Base-by-base conservation (phyloP, 805 yeast species). In the Cyberlindnera xishuangbannaensis region DNA sequence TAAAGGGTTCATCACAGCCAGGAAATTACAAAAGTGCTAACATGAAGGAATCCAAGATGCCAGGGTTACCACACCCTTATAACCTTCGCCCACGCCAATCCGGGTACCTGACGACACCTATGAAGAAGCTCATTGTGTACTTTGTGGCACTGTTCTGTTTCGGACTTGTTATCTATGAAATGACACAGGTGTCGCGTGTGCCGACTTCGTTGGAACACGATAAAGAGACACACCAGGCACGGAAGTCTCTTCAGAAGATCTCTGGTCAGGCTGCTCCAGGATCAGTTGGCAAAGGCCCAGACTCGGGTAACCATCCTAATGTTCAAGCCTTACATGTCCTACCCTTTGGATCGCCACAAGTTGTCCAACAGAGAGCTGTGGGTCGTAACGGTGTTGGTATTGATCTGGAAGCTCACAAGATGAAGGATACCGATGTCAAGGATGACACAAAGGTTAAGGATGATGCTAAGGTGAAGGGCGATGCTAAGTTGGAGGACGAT, bases 41-140 rank as follows among this genome's bases (percentile, higher is more conserved):
- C 59, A 61, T 25, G 61, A 56, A 31, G 48, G 59, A 33, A 30
- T 28, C 42, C 54, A n/a, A n/a, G n/a, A 59, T 41, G 45, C 41
- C 41, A 23, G 55, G 64, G 14, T 48, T 71, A 20, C 77, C 77
- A 28, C 58, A 69, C 32, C 69, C 70, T 2, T 65, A 64, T 37
- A 45, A 62, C 13, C 43, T 64, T 39, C 51, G 54, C 26, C 56
- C 58, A 5, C 47, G 35, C 18, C 37, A 35, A n/a, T 40, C 45
- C 16, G 54, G 50, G 20, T 35, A 51, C 30, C 49, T 70, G 37
- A 67, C 76, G 1, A 68, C 76, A 4, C 71, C 72, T 17, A 64
- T 65, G 64, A 67, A 69, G 45, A 69, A 67, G 37, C 37, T 67
- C 16, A 11, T 67, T 1, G 58, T 56, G 1, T 71, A 71, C 42